Base-by-base conservation (phyloP, 1,284 basidiomycete genomes). In the Agroathelia rolfsii region DNA sequence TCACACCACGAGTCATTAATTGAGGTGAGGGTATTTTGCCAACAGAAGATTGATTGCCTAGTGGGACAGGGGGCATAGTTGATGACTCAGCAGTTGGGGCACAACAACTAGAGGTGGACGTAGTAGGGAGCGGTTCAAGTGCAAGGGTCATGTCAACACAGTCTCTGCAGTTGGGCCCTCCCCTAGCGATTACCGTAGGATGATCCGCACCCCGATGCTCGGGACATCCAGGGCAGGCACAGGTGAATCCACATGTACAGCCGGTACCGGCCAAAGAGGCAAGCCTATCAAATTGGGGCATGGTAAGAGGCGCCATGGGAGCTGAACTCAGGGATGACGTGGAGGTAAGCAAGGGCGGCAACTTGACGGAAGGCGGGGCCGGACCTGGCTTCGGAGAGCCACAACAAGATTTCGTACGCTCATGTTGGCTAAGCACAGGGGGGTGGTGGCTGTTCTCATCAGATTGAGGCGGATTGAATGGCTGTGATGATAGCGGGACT, bases 211-310 rank as follows among this genome's bases (percentile, higher is more conserved):
- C 69, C 11, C 76, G 72, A 46, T 85, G 81, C 43, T 78, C 62
- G 13, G 69, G 50, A 47, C 81, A 85, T 18, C 79, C 80, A 1
- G 78, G 79, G 50, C 81, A 85, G n/a, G 62, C 64, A 46, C 81
- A 85, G 25, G 60, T 54, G 22, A 71, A 53, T 16, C 80, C 79
- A 47, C 81, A 85, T 9, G 72, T 76, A 48, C 80, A 85, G 4
- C 73, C 73, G 2, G 73, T 66, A 15, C 70, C 73, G 1, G 72
- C 72, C 9, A 76, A 48, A 3, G 72, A 70, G 13, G 60, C 58
- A 32, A 75, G 62, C 26, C 60, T 56, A 44, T 65, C 70, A 42
- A 77, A 62, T 0, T 75, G 63, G n/a, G 76, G 72, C 49, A 81
- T 76, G 7, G 53, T 52, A 22, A 62, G 59, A 42, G 76, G 78